These are phyloP conservation scores for Clavispora santaluciae DNA, from an alignment of 805 yeast genomes.

Conservation along the genomic window DNA sequence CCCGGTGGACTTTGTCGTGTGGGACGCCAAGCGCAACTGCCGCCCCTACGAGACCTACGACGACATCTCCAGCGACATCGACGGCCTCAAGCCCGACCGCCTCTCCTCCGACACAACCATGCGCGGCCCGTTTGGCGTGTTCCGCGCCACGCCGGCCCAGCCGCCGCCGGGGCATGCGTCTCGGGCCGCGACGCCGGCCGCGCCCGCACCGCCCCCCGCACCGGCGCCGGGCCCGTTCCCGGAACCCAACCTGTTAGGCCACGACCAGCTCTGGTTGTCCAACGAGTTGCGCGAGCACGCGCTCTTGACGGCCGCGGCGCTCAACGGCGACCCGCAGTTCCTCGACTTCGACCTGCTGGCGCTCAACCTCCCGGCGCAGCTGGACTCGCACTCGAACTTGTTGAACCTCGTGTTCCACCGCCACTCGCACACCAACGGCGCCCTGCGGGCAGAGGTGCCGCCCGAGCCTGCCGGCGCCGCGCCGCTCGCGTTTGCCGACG, in stretches of 20 bases:
- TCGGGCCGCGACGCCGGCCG: neutral
- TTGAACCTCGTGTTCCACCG: conserved; percentile 51
- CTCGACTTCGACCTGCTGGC: conserved; percentile 38
- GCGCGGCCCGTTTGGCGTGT: conserved; percentile 82
- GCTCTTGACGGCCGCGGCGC: conserved; percentile 67
- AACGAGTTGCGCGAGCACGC: conserved; percentile 71
- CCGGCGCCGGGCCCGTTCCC: neutral
- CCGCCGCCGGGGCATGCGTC: neutral
- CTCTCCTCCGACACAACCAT: conserved; percentile 39
- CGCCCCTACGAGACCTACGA: conserved; percentile 64
- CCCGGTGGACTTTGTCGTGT: conserved; percentile 67
- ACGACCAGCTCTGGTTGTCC: conserved; percentile 64
- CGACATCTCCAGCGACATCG: conserved; percentile 72
- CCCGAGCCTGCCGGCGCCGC: neutral
- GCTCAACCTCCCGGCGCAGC: conserved; percentile 7
- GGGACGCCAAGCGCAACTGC: conserved; percentile 47
- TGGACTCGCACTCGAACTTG: conserved; percentile 39
- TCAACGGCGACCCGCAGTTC: conserved; percentile 53
- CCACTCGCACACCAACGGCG: conserved; percentile 19
- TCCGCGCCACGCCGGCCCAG: conserved; percentile 18
- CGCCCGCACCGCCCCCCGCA: neutral
- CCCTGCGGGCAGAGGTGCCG: conserved; percentile 1
- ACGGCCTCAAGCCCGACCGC: conserved; percentile 30
- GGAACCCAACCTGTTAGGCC: conserved; percentile 12
- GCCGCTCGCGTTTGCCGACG: neutral